phyloP scores from a whole-genome alignment of 2,329 filamentous ascomycete species.

The Pseudocercospora crystallina region DNA sequence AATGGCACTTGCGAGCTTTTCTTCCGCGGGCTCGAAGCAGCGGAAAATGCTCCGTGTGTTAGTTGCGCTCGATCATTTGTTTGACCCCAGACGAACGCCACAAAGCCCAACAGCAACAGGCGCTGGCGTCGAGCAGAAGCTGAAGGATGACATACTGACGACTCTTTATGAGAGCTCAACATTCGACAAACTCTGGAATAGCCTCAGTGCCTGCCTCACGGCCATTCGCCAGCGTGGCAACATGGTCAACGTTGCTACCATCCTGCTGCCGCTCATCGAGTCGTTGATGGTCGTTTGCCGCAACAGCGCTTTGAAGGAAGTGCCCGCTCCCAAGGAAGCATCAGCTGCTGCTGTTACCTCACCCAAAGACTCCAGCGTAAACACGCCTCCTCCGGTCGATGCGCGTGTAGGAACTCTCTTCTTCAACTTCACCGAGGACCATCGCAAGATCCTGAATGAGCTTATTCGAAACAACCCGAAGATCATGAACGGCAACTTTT shows the following conservation, averaged over 20 bases:
- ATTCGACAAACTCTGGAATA: constrained; percentile 88
- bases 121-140: constrained; percentile 54
- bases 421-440: constrained; percentile 96
- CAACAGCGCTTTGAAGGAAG: constrained; percentile 81
- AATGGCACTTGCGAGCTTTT: constrained; percentile 90
- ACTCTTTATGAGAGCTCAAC: constrained; percentile 87
- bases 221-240: constrained; percentile 89
- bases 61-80: constrained; percentile 92
- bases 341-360: constrained; percentile 48
- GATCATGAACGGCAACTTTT: constrained; percentile 97
- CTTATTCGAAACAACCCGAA: constrained; percentile 96
- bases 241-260: constrained; percentile 96
- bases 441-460: constrained; percentile 96
- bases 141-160: constrained; percentile 80
- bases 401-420: constrained; percentile 84
- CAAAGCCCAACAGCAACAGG: constrained; percentile 13
- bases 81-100: constrained; percentile 68
- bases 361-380: constrained; percentile 45
- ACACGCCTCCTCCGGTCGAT: constrained; percentile 71
- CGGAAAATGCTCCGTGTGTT: constrained; percentile 90
- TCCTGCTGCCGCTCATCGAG: constrained; percentile 89
- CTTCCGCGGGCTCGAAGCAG: constrained; percentile 91
- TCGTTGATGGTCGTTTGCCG: constrained; percentile 99
- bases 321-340: constrained; percentile 29
- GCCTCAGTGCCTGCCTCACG: constrained; percentile 82